Base-by-base conservation (phyloP, 345 rosid species). In the Dimocarpus longan region DNA sequence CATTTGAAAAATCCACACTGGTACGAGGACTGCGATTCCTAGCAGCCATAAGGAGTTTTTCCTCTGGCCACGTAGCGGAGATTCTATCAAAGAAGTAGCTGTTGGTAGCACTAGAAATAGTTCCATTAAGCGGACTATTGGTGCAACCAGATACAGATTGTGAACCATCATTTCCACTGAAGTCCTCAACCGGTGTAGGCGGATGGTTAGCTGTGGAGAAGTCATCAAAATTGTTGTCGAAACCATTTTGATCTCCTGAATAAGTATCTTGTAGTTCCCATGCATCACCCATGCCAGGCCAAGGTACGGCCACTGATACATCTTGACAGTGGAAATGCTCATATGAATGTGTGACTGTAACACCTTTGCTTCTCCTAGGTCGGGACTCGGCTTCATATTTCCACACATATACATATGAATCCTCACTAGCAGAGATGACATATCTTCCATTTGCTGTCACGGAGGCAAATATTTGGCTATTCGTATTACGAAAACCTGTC, bases 61-160 rank as follows among this genome's bases (percentile, higher is more conserved):
- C 99, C 83, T 91, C 99, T 0, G 98, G 98, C 97, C 97, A 94
- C 5, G 99, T 94, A 42, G 94, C 91, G 2, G 97, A 93, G 68
- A 93, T 90, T 82, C 98, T 91, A 80, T 96, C 95, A 70, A 91
- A 92, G 84, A 94, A 94, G 84, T 96, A 93, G 52, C 90, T 84
- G 74, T 94, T 91, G 56, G 97, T 88, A 64, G 95, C 91, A 75
- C 95, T 91, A 9, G 93, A 93, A 10, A 93, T 90, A 70, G 90
- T 93, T 40, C 97, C 99, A 48, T 93, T 89, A 5, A 88, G 82
- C 5, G 94, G 91, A 77, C 94, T 84, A 75, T 85, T 89, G 43
- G 69, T 75, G 83, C 82, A 76, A 71, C 91, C 78, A 1, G 82
- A 77, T 39, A 81, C 88, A 4, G 85, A 80, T 71, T 65, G 72